A percentile compares a stretch with the other conserved stretches of the same genome.
Evolutionary conservation across 73 alveolate genomes (phyloP).

Genomic region (Tetrahymena elliotti): DNA sequence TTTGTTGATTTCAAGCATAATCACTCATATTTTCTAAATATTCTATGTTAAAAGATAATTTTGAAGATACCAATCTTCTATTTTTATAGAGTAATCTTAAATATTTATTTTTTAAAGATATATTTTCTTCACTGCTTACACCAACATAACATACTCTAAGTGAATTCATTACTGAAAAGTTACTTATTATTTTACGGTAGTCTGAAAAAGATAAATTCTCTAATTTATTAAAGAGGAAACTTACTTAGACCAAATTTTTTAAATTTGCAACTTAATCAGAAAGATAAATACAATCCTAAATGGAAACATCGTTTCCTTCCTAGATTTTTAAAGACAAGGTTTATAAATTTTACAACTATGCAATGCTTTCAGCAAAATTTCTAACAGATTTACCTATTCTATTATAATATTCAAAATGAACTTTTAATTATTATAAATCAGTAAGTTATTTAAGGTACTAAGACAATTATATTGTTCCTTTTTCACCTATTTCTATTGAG

Average conservation of each 20-base stretch:
- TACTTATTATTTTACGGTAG: background rate
- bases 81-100: background rate
- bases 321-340: background rate
- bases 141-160: background rate
- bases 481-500: background rate
- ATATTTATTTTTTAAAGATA: background rate
- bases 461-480: background rate
- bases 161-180: background rate
- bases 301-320: background rate
- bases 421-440: background rate
- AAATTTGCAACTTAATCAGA: background rate
- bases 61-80: background rate
- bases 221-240: background rate
- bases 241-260: background rate
- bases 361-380: background rate
- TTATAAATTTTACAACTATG: background rate
- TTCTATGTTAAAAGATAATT: background rate
- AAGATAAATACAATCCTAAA: background rate
- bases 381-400: background rate
- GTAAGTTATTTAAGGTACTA: background rate
- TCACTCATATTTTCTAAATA: background rate
- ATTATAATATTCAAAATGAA: background rate
- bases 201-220: background rate
- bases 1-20: background rate
- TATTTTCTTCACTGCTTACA: background rate